A percentile compares a stretch with the other conserved stretches of the same genome.
phyloP scores from a whole-genome alignment of 2,329 filamentous ascomycete genomes.

The Cercospora canescens region DNA sequence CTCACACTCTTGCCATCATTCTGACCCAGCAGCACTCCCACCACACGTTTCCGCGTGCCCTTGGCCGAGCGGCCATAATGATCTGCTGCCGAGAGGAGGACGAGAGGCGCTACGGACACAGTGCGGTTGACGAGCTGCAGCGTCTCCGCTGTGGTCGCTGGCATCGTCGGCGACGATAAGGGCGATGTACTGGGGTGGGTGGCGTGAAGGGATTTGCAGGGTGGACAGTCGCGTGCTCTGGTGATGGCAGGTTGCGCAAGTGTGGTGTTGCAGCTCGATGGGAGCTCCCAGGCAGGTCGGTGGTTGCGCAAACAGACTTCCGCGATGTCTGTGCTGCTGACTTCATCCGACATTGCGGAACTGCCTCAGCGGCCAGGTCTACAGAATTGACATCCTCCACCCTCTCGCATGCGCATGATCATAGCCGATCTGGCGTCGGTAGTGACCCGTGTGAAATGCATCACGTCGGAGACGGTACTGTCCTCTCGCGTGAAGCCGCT shows the following conservation, averaged over 20 bases:
- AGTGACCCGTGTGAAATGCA: no score
- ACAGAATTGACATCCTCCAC: background rate
- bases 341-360: background rate
- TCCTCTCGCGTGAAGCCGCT: background rate
- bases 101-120: slow-evolving; percentile 95
- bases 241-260: slow-evolving; percentile 8
- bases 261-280: background rate
- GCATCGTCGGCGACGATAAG: slow-evolving; percentile 62
- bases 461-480: no score
- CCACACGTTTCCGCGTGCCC: slow-evolving; percentile 83
- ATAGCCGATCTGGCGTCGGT: background rate
- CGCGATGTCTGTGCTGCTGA: background rate
- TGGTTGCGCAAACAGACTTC: slow-evolving; percentile 3
- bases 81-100: slow-evolving; percentile 96
- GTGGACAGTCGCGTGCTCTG: slow-evolving; percentile 4
- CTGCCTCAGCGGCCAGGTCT: background rate
- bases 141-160: slow-evolving; percentile 93
- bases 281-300: slow-evolving; percentile 6
- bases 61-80: slow-evolving; percentile 95
- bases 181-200: background rate
- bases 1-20: slow-evolving; percentile 95
- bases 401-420: background rate
- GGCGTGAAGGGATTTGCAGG: background rate
- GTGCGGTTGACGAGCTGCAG: slow-evolving; percentile 91
- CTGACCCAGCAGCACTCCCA: slow-evolving; percentile 91